phyloP scores from a whole-genome alignment of 805 yeast genomes.

The Ascoidea tarda region DNA sequence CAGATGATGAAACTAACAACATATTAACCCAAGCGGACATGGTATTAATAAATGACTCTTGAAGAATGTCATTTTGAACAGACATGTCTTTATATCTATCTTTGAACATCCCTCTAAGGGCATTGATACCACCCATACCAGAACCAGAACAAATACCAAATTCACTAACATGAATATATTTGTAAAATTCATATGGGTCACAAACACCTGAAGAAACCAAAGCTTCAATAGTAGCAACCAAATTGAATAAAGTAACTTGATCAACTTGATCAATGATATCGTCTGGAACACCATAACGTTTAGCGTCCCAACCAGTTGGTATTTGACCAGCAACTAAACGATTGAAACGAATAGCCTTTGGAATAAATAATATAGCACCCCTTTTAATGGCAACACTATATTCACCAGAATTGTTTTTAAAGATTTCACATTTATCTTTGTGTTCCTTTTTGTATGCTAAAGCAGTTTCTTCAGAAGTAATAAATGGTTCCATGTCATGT shows the following conservation, averaged over 20 bases:
- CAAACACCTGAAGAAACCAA: conserved; percentile 88
- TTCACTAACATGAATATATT: conserved; percentile 96
- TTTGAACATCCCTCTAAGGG: conserved; percentile 94
- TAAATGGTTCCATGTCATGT: conserved; percentile 94
- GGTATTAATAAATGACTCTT: conserved; percentile 97
- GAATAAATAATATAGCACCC: conserved; percentile 85
- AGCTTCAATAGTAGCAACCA: conserved; percentile 93
- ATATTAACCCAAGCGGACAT: conserved; percentile 99
- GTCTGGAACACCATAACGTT: conserved; percentile 86
- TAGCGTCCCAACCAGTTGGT: conserved; percentile 98
- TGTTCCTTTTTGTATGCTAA: conserved; percentile 88
- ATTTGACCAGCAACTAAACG: conserved; percentile 42
- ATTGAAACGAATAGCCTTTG: conserved; percentile 36
- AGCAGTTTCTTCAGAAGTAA: conserved; percentile 90
- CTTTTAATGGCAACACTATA: conserved; percentile 79
- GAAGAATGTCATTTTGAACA: conserved; percentile 93
- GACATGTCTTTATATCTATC: conserved; percentile 89
- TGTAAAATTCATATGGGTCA: conserved; percentile 97
- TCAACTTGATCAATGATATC: conserved; percentile 92
- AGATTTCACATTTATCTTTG: conserved; percentile 85
- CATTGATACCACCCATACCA: conserved; percentile 99
- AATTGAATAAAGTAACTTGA: conserved; percentile 82
- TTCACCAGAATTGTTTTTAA: conserved; percentile 84
- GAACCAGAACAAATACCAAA: conserved; percentile 99
- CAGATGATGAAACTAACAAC: conserved; percentile 92